Evolutionary conservation across 108 stramenopile species (phyloP), one percentile per base, ranked within the genome.

Genomic region (Pseudonitzschia multiseries): DNA sequence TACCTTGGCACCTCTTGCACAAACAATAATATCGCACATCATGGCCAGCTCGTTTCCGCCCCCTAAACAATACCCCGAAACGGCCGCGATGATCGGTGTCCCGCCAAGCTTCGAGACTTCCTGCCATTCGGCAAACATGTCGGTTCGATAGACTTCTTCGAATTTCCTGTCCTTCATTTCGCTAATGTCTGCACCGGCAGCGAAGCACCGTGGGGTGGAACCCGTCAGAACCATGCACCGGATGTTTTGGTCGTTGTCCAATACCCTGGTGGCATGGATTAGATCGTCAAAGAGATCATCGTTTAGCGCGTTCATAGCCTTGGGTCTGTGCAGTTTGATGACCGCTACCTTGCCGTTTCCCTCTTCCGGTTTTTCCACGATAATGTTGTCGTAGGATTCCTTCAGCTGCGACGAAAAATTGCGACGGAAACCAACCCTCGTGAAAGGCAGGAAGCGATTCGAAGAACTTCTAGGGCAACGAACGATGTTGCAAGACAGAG

Each of bases 21-120:
- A 79, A 12, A 79, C 68, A 29, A 98, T 79, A 50, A 99, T 98
- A 75, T 99, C 99, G 70, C 97, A 97, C 95, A 98, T 97, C 99
- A 99, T 99, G 44, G 98, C 98, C 31, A 99, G 82, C 81, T 99
- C 99, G 71, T 97, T 98, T 20, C 99, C 99, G 36, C 99, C 99
- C 29, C 99, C 99, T 29, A 99, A 81, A 21, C 96, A 96, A 79
- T 92, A 98, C 22, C 99, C 99, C 78, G 97, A 97, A 28, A 99
- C 96, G 31, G 99, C 98, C 8, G 98, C 99, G 68, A 94, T 93
- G 50, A 89, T 86, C 4, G 99, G 99, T 22, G 75, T 76, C 10
- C 32, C 59, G 65, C 96, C 96, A 20, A 91, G 64, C 65, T 83
- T 78, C 27, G 91, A 84, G 15, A 99, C 71, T 26, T 96, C 72